Base-by-base conservation (phyloP, 2,329 filamentous ascomycete genomes). In the Podosphaera fusca region DNA sequence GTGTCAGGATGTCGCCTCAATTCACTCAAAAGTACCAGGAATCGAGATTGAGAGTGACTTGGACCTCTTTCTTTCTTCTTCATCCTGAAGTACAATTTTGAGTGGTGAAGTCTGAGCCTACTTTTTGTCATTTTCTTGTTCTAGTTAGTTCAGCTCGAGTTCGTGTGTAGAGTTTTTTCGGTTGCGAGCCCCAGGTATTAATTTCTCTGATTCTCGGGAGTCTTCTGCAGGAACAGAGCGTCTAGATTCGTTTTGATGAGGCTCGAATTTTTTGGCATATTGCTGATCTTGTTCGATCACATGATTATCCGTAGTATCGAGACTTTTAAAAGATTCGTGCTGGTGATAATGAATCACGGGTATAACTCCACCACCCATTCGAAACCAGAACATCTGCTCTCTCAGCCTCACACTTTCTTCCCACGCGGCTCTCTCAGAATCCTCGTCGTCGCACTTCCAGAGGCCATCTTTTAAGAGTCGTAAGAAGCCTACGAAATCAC, bases 351-450 rank as follows among this genome's bases (percentile, higher is more conserved):
- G 63, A 12, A 56, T 38, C 45, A 58, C 57, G 1, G 90, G 92
- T 10, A 96, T 72, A 1, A 98, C 87, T 12, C 92, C 92, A 34
- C 89, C 92, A 33, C 90, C 90, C 56, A 98, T 80, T 57, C 92
- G 79, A 55, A 86, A 81, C 92, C 92, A 98, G 68, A 98, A 98
- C 85, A 98, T 95, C 63, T 90, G 82, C 68, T 98, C 92, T 55
- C 92, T 77, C 53, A 96, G 70, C 35, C 84, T 80, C 9, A 95
- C 85, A 58, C 87, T 87, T 72, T 98, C 92, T 67, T 96, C 90
- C 92, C 92, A 98, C 0, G 88, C 87, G 34, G 81, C 79, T 66
- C 85, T 87, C 69, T 94, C 87, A 38, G 88, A 85, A 55, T 92
- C 87, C 45, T 84, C 79, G 58, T 85, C 85, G 52, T 89, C 85